Conservation (phyloP, 2,329 filamentous ascomycete genomes). For the Fusarium kyushuense region DNA sequence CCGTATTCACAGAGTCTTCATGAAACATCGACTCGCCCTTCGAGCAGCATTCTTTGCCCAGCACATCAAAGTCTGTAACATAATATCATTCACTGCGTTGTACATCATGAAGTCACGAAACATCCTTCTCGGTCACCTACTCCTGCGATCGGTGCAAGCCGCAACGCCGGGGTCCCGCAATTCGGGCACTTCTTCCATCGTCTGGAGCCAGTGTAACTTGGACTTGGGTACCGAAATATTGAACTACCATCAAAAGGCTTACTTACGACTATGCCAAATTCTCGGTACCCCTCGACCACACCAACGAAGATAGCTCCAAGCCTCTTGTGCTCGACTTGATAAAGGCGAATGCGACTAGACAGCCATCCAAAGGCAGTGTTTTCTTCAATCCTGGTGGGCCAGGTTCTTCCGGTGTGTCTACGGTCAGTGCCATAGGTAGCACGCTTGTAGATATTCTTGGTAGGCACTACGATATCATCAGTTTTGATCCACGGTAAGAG, state of each 20-base stretch:
- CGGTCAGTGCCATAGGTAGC: background rate
- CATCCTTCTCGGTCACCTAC: background rate
- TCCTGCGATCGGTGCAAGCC: background rate
- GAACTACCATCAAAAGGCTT: background rate
- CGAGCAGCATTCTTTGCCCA: background rate
- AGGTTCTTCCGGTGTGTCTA: slow-evolving; percentile 36
- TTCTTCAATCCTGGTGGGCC: slow-evolving; percentile 57
- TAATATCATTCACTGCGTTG: background rate
- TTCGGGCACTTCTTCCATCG: background rate
- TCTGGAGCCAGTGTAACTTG: slow-evolving; percentile 13
- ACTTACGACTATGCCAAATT: slow-evolving; percentile 52
- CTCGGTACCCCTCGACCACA: slow-evolving; percentile 57
- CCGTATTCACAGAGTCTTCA: background rate
- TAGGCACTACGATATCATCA: slow-evolving; percentile 31
- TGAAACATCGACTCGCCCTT: background rate
- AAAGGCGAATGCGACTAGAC: slow-evolving; percentile 47
- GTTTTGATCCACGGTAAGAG: slow-evolving; percentile 18
- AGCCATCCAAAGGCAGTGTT: slow-evolving; percentile 53
- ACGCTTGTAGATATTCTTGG: slow-evolving; percentile 15
- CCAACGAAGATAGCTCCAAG: slow-evolving; percentile 39
- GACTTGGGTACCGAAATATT: background rate
- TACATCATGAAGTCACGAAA: slow-evolving; percentile 5
- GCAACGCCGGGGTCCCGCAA: background rate
- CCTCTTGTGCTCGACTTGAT: slow-evolving; percentile 51
- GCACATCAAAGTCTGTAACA: background rate